Base-by-base conservation (phyloP, 1,139 yeast genomes). In the Petasospora fabianii region DNA sequence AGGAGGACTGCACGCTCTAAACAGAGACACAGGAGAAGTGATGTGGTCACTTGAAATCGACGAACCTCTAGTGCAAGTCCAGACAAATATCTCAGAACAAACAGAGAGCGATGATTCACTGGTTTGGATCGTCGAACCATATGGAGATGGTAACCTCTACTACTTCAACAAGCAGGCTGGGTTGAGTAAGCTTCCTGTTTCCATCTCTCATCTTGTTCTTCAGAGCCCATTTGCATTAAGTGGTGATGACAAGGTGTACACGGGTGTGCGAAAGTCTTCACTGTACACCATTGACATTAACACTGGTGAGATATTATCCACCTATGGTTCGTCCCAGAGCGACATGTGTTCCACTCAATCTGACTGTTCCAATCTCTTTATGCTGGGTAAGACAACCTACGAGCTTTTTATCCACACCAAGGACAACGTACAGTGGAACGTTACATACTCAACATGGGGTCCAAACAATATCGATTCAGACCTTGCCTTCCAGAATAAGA, bases 41-140 rank as follows among this genome's bases (percentile, higher is more conserved):
- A 56, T 83, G 14, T 92, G 98, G 98, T 74, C 88, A 0, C 63
- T 90, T 11, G 76, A 71, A 47, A 64, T 79, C 49, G 60, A 71
- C 34, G 53, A 51, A 10, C 61, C 66, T 5, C 44, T 59, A 14
- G 54, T 60, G 9, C 43, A 56, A 36, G 50, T 57, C 12, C 45
- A 52, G 19, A 18, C 53, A 24, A 35, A 56, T 47, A 48, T 42
- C 16, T 59, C 63, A 14, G 64, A 61, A 6, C 32, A 30, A 13
- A 27, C 34, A 12, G 24, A 30, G 20, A 50, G 60, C 49, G 58
- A 42, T 38, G 53, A 49, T 11, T 46, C 54, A 9, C 51, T 71
- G 29, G 68, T 71, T 1, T 86, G 97, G 94, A 81, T 90, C 47
- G 94, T 92, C 0, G 98, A 92, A 53, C 98, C 98, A 0, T 76